phyloP scores from a whole-genome alignment of 1,139 yeast species.

The Pichia sp. region DNA sequence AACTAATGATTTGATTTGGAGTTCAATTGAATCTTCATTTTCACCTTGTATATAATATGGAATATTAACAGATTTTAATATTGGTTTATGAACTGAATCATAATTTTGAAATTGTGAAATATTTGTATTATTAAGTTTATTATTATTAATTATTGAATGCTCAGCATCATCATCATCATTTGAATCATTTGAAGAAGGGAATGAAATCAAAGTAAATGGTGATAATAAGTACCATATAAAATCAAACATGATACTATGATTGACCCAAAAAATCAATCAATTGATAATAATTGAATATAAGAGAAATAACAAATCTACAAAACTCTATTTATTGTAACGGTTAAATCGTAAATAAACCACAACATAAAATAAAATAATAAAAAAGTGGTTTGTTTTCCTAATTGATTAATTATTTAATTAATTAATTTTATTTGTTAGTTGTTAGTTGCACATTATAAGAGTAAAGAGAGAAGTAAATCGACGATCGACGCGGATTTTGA shows the following conservation, averaged over 20 bases:
- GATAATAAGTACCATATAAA: constrained; percentile 12
- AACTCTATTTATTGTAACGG: too few species aligned
- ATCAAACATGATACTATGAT: constrained; percentile 6
- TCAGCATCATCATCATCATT: neutral
- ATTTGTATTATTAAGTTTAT: neutral
- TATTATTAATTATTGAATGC: neutral
- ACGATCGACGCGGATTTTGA: too few species aligned
- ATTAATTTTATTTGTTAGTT: too few species aligned
- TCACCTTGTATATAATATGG: constrained; percentile 46
- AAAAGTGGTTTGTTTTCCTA: constrained; percentile 1
- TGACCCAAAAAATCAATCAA: too few species aligned
- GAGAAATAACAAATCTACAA: too few species aligned
- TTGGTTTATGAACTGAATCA: constrained; percentile 1
- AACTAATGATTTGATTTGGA: constrained; percentile 50
- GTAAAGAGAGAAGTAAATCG: too few species aligned
- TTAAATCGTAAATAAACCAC: too few species aligned
- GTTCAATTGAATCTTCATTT: constrained; percentile 48
- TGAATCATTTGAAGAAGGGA: constrained; percentile 1
- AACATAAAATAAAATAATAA: neutral
- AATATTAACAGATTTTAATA: constrained; percentile 28
- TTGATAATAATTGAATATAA: neutral
- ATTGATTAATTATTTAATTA: neutral
- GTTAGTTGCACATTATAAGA: too few species aligned
- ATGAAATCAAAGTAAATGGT: constrained; percentile 8
- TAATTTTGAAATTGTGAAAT: neutral